Evolutionary conservation across 106 monocot species (phyloP).

Genomic region (Allium cepa): DNA sequence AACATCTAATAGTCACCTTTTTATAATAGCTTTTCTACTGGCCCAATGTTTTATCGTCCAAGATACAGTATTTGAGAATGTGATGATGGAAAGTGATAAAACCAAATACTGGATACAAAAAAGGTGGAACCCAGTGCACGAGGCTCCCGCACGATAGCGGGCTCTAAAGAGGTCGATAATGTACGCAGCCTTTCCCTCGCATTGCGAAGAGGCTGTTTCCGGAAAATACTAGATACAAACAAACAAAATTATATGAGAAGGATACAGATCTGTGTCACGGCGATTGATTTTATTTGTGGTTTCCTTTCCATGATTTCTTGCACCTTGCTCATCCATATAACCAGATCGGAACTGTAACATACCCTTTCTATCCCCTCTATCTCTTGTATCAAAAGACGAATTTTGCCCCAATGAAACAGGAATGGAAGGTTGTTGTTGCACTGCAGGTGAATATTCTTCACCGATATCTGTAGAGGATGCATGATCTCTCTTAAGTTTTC

Average conservation of each 20-base stretch:
- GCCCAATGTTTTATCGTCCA: too few relatives aligned
- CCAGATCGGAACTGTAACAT: conserved; percentile 42
- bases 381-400: conserved; percentile 60
- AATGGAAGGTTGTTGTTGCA: conserved; percentile 29
- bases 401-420: conserved; percentile 11
- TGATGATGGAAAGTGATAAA: too few relatives aligned
- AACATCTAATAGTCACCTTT: too few relatives aligned
- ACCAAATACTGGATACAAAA: neutral
- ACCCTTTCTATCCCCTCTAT: conserved; percentile 64
- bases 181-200: too few relatives aligned
- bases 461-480: conserved; percentile 32
- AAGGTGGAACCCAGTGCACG: too few relatives aligned
- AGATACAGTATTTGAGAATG: too few relatives aligned
- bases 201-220: too few relatives aligned
- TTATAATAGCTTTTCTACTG: too few relatives aligned
- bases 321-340: conserved; percentile 53
- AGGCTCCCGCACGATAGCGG: too few relatives aligned
- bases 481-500: conserved; percentile 76
- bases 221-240: neutral
- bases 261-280: conserved; percentile 84
- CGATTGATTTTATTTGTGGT: conserved; percentile 53
- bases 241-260: conserved; percentile 13
- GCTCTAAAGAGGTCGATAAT: too few relatives aligned
- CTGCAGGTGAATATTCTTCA: conserved; percentile 55
- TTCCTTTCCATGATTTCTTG: conserved; percentile 77